phyloP scores from a whole-genome alignment of 192 early-diverging fungal genomes.

The Linnemannia schmuckeri region DNA sequence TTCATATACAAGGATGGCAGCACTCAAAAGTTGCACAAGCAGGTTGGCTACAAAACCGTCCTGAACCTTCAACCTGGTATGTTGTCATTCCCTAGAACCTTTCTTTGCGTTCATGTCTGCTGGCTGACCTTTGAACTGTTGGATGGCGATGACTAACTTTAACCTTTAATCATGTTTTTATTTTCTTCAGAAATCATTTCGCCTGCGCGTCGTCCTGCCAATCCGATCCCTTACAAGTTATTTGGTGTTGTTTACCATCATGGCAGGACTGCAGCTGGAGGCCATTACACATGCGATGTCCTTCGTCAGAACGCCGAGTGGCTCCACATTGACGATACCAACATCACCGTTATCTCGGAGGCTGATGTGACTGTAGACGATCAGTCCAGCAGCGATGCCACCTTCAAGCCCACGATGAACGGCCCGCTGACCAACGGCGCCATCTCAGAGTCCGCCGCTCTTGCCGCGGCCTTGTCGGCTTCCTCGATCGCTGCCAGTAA shows the following conservation, averaged over 20 bases:
- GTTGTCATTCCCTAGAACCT: neutral
- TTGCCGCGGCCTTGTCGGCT: slow-evolving; percentile 44
- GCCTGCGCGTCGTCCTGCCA: slow-evolving; percentile 61
- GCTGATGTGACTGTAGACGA: slow-evolving; percentile 68
- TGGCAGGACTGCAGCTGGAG: slow-evolving; percentile 86
- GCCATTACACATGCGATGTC: slow-evolving; percentile 98
- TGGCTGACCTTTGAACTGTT: slow-evolving; percentile 9
- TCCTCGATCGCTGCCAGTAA: slow-evolving; percentile 43
- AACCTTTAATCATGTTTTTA: neutral
- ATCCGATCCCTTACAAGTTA: slow-evolving; percentile 73
- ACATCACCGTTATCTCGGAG: slow-evolving; percentile 69
- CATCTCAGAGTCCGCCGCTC: slow-evolving; percentile 41
- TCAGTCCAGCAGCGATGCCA: slow-evolving; percentile 4
- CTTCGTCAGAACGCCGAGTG: slow-evolving; percentile 78
- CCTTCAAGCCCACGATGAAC: slow-evolving; percentile 12
- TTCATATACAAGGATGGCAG: slow-evolving; percentile 88
- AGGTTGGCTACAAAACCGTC: slow-evolving; percentile 76
- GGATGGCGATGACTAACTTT: neutral
- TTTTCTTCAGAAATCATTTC: slow-evolving; percentile 68
- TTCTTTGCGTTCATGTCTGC: neutral
- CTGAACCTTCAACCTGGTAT: slow-evolving; percentile 76
- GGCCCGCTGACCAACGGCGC: slow-evolving; percentile 19
- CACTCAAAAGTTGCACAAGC: slow-evolving; percentile 89
- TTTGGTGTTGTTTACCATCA: slow-evolving; percentile 97
- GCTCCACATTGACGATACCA: slow-evolving; percentile 94